Evolutionary conservation across 495 filamentous ascomycete species (phyloP), one percentile per base, ranked within the genome.

Genomic region (Entonaema liquescens): DNA sequence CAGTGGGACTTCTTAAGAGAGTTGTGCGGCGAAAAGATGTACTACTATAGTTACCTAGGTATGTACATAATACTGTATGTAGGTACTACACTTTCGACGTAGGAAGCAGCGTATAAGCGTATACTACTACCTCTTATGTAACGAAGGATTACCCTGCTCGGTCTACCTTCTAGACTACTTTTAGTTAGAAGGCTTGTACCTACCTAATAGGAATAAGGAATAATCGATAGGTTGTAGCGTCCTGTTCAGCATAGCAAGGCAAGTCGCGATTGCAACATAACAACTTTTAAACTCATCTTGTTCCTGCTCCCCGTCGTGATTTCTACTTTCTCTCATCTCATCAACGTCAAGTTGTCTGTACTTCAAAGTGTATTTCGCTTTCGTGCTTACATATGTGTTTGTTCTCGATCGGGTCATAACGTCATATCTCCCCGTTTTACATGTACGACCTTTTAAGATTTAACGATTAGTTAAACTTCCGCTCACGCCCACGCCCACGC

Each of bases 121-220:
- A n/a, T n/a, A n/a, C n/a, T 17, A 56, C 26, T 17, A 25, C 13
- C 33, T 19, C 12, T 17, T 21, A 47, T 35, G 53, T 33, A 31
- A 65, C 25, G 25, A 71, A 28, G 58, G 59, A 71, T 57, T 62
- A 44, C 50, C 58, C 52, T 66, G 68, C 62, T 71, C 68, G 68
- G 68, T 71, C 62, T 38, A 50, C 36, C 21, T 64, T 65, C n/a
- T 55, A 62, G 40, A 52, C 42, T 40, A 28, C 54, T 31, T 55
- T 29, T 47, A 67, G 25, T 56, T 33, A 29, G 49, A 53, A 29
- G 49, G 15, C n/a, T 13, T 21, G 23, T 44, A 53, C 52, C 53
- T 64, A 65, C 47, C 25, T 60, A 54, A 42, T 53, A 65, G 15
- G 54, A 53, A 62, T 23, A 40, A 65, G 15, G 54, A 53, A 62